Base-by-base conservation (phyloP, 345 rosid genomes). In the Lumnitzera littorea region DNA sequence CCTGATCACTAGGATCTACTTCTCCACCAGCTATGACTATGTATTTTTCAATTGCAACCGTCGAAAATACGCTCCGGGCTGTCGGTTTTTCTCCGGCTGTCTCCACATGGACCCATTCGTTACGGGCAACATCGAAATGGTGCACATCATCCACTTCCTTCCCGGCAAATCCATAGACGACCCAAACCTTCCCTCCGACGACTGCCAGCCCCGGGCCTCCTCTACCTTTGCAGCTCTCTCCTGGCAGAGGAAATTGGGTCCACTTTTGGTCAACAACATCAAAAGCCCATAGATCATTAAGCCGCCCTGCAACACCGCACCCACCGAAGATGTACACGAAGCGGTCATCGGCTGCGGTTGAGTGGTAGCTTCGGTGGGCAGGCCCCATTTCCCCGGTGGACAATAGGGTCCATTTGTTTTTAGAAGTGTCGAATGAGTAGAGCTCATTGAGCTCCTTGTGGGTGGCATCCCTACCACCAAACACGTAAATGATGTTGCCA, bases 1-100 rank as follows among this genome's bases (percentile, higher is more conserved):
- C 98, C 53, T 82, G 66, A 59, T 91, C 92, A 50, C 98, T 89
- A 0, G 98, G 98, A 55, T 88, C 96, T 47, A 89, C 76, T 64
- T 89, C 95, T 11, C 98, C 98, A 4, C 96, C 96, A 3, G 31
- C 78, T 55, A 91, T 75, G 31, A 80, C 13, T 46, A 91, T 78
- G 79, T 74, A 75, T 60, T 82, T 87, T 16, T 86, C 95, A 12
- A 85, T 74, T 69, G 70, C 84, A 0, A 77, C 54, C 0, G 81
- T 80, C 0, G 86, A 86, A 76, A 91, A 89, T 53, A 87, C 98
- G 43, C 96, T 91, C 9, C 96, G 67, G 4, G 92, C 75, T 0
- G 84, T 76, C 5, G 96, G 96, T 67, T 89, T 89, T 56, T 82
- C 80, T 1, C 96, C 96, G 2, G 50, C 51, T 0, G 89, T 87